Base-by-base conservation (phyloP, 768 basidiomycete species). In the Tulasnella sp. region DNA sequence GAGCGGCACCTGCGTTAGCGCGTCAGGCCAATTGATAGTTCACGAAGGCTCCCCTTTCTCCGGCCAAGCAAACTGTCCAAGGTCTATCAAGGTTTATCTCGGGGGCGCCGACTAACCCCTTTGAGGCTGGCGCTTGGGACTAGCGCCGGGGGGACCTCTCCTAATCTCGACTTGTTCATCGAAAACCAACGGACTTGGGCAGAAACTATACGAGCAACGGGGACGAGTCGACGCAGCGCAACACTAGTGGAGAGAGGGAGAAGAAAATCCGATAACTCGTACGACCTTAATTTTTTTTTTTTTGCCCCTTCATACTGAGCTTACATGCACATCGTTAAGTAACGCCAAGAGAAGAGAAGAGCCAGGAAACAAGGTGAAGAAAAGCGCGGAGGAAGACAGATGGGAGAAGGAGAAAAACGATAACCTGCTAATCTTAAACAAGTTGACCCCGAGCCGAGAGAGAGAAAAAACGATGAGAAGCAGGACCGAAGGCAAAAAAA, bases 311-410 rank as follows among this genome's bases (percentile, higher is more conserved):
- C 54, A 58, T 64, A 31, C 2, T 64, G 58, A 64, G 58, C 58
- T 64, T 64, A 64, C 58, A 64, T 64, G 58, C 58, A 64, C 58
- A 64, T 64, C 58, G 58, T 64, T 64, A 64, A 64, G 58, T 64
- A 64, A n/a, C 58, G 58, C 58, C 58, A 34, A 34, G 58, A 64
- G 31, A 34, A 64, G 29, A 64, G 58, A 64, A 64, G 58, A 64
- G 58, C 29, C 58, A 64, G 58, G 58, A 64, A 14, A 64, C 29
- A 64, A 8, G 58, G 31, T 12, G 31, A 64, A 58, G 54, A 58
- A 58, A 58, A 64, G 58, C 58, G 58, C 19, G 22, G 58, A 9
- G 31, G 58, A n/a, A 64, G 29, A 64, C 22, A 64, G 25, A 64
- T 12, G 25, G n/a, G n/a, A n/a, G n/a, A 31, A 1, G 31, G 12